These are phyloP conservation scores for Periconia macrospinosa DNA, from an alignment of 2,329 filamentous ascomycete genomes.

Conservation along the genomic window DNA sequence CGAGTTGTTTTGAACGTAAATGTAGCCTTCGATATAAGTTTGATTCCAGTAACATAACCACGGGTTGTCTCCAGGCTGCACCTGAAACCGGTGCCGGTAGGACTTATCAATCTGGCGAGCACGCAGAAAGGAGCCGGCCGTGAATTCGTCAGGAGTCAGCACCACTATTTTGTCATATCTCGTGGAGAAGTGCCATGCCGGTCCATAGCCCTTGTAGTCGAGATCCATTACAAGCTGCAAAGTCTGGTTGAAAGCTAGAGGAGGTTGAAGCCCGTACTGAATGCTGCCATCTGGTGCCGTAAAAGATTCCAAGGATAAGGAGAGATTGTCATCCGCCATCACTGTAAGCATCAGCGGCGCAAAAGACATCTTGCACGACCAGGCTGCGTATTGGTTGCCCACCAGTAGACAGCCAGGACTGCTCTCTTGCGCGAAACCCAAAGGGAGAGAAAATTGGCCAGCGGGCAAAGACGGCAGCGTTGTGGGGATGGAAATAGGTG, in stretches of 20 bases:
- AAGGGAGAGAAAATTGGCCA: conserved; percentile 53
- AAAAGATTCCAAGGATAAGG: conserved; percentile 25
- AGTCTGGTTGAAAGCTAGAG: conserved; percentile 51
- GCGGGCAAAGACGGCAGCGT: conserved; percentile 52
- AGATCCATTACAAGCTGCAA: conserved; percentile 61
- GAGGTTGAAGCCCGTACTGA: conserved; percentile 65
- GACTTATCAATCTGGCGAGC: conserved; percentile 24
- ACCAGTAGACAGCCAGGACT: conserved; percentile 54
- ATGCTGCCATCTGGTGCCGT: conserved; percentile 45
- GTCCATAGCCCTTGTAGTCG: conserved; percentile 58
- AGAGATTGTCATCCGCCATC: conserved; percentile 17
- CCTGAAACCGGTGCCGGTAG: conserved; percentile 45
- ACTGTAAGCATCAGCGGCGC: conserved; percentile 35
- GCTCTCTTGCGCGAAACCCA: conserved; percentile 49
- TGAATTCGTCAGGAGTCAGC: conserved; percentile 44
- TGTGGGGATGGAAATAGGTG: conserved; percentile 51
- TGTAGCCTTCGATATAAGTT: conserved; percentile 67
- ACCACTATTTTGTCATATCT: conserved; percentile 68
- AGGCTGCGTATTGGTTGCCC: conserved; percentile 49
- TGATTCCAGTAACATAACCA: conserved; percentile 74
- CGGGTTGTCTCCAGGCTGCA: conserved; percentile 60
- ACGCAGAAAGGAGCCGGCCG: conserved; percentile 22
- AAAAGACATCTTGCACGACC: conserved; percentile 52
- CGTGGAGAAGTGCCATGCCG: conserved; percentile 65
- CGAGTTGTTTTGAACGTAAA: conserved; percentile 62